Percentiles rank a stretch among this genome's conserved stretches.
Conservation (phyloP, 257 asterid species). For the Thymus mandschuricus region DNA sequence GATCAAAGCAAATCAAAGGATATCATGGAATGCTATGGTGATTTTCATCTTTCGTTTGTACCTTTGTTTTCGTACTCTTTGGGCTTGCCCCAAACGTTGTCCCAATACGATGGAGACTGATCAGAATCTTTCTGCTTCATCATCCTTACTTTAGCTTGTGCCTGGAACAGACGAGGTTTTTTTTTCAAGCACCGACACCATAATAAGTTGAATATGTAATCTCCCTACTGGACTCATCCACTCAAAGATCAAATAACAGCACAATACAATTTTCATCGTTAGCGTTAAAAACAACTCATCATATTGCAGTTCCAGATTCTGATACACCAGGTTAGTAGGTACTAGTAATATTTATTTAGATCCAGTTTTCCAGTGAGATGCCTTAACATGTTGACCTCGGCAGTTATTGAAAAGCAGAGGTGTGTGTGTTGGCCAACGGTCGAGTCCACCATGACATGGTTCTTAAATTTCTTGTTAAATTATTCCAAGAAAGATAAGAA, state of each 20-base stretch:
- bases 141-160: conserved; percentile 77
- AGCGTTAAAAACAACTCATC: not conserved
- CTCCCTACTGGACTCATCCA: not conserved
- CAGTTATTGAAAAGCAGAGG: no score
- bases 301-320: not conserved
- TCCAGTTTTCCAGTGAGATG: no score
- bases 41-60: conserved; percentile 21
- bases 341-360: not conserved
- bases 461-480: no score
- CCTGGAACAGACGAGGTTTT: conserved; percentile 44
- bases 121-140: conserved; percentile 70
- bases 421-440: no score
- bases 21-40: conserved; percentile 5
- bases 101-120: conserved; percentile 67
- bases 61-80: conserved; percentile 55
- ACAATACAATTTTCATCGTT: not conserved
- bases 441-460: no score
- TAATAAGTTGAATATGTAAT: not conserved
- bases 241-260: not conserved
- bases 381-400: not conserved
- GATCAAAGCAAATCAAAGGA: conserved; percentile 5
- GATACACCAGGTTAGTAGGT: not conserved
- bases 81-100: conserved; percentile 75
- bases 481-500: no score
- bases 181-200: not conserved